Evolutionary conservation across 495 filamentous ascomycete genomes (phyloP).

Genomic region (Talaromyces thailandensis): DNA sequence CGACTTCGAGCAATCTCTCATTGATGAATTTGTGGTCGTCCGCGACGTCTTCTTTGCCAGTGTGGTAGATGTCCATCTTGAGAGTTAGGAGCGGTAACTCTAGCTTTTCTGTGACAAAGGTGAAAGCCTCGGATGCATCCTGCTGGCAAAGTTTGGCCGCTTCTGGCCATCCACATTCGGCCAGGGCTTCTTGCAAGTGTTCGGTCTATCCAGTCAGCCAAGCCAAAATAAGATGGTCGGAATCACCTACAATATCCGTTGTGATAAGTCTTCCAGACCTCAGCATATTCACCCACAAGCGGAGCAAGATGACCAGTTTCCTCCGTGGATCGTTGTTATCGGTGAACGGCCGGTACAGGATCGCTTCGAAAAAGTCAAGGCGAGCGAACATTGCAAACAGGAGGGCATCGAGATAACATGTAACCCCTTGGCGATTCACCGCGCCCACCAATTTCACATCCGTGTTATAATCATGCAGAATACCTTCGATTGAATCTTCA

Average conservation of each 20-base stretch:
- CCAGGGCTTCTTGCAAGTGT: slow-evolving; percentile 71
- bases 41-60: slow-evolving; percentile 67
- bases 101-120: slow-evolving; percentile 83
- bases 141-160: slow-evolving; percentile 71
- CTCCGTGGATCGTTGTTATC: slow-evolving; percentile 55
- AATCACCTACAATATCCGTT: slow-evolving; percentile 65
- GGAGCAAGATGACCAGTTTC: slow-evolving; percentile 61
- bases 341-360: slow-evolving; percentile 61
- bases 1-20: slow-evolving; percentile 85
- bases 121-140: slow-evolving; percentile 91
- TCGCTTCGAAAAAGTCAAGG: slow-evolving; percentile 82
- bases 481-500: slow-evolving; percentile 71
- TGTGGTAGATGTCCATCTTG: slow-evolving; percentile 92
- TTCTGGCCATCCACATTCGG: slow-evolving; percentile 87
- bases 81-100: slow-evolving; percentile 82
- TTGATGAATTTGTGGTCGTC: slow-evolving; percentile 94
- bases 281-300: slow-evolving; percentile 90
- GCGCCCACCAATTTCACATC: slow-evolving; percentile 70
- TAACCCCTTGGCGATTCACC: slow-evolving; percentile 75
- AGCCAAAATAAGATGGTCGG: not conserved
- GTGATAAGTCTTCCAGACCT: slow-evolving; percentile 77
- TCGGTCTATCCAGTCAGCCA: slow-evolving; percentile 52
- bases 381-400: slow-evolving; percentile 95
- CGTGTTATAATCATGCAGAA: slow-evolving; percentile 64
- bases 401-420: slow-evolving; percentile 87